Conservation (phyloP, 768 basidiomycete species). For the Serpula lacrymans region DNA sequence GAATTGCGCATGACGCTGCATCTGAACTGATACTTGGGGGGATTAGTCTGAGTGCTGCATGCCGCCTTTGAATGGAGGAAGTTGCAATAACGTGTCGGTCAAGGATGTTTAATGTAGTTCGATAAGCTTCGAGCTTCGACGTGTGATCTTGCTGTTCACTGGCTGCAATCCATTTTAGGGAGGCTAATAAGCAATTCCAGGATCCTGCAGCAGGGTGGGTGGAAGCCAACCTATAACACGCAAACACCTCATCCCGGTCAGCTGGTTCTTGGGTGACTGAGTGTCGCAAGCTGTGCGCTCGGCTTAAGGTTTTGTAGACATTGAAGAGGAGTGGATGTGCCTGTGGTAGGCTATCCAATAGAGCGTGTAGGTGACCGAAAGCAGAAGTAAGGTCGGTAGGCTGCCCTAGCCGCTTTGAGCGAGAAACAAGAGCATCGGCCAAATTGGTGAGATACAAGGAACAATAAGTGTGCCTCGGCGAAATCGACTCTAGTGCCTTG, state of each 20-base stretch:
- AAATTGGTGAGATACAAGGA: conserved; percentile 10
- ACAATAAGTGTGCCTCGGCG: conserved; percentile 5
- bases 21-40: conserved; percentile 17
- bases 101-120: conserved; percentile 12
- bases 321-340: conserved; percentile 11
- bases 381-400: conserved; percentile 15
- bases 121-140: conserved; percentile 15
- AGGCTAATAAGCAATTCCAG: conserved; percentile 11
- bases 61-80: conserved; percentile 10
- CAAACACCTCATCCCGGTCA: conserved; percentile 22
- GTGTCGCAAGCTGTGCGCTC: conserved; percentile 7
- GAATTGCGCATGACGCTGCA: conserved; percentile 25
- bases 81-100: conserved; percentile 17
- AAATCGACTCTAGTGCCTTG: conserved; percentile 11
- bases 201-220: conserved; percentile 16
- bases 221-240: conserved; percentile 14
- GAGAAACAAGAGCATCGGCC: conserved; percentile 13
- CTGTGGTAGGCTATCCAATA: conserved; percentile 3
- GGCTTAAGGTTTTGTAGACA: conserved; percentile 11
- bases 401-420: conserved; percentile 5
- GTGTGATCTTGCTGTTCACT: conserved; percentile 16
- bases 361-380: conserved; percentile 13
- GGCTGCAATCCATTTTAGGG: conserved; percentile 19
- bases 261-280: conserved; percentile 5
- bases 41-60: conserved; percentile 11